Evolutionary conservation across 768 basidiomycete genomes (phyloP), one percentile per base, ranked within the genome.

Genomic region (Cytidiella melzeri): DNA sequence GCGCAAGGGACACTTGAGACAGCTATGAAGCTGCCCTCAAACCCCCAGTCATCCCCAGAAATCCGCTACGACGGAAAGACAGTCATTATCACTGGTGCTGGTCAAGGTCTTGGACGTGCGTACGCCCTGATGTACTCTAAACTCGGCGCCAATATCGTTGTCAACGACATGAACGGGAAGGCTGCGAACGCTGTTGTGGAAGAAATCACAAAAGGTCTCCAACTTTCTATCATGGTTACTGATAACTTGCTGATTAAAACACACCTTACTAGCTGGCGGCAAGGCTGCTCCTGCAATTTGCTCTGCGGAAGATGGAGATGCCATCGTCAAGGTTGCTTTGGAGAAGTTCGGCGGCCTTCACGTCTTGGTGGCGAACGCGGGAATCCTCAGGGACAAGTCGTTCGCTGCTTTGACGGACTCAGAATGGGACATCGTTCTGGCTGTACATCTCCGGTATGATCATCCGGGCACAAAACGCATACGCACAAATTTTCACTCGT

Each of bases 81-180:
- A 10, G 89, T 88, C 51, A 83, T 99, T 58, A 77, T 98, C 57
- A 98, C 96, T 2, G 96, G 95, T 34, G 90, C 93, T 5, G 95
- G 95, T 37, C 91, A 87, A 23, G 96, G 95, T 45, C 81, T 99
- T 25, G 96, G 96, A 15, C 83, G 96, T 24, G 79, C 81, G 1
- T 96, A 98, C 62, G 89, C 96, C 0, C 75, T 86, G 38, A 89
- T 97, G 88, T 98, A 87, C 61, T 89, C 78, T 21, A 82, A 79
- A 47, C 81, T 94, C 7, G 95, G 96, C n/a, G 95, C 92, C 9
- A 96, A 96, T 58, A 89, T 99, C 26, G 88, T 98, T 40, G 81
- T 98, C 38, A 99, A 98, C 64, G 96, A 99, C 60, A 84, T 97
- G 41, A 92, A 76, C 63, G 86, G 84, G 61, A 89, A 92, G 57